Percentiles rank a stretch among this genome's conserved stretches.
Evolutionary conservation across 345 rosid species (phyloP).

Genomic region (Aquilaria sinensis): DNA sequence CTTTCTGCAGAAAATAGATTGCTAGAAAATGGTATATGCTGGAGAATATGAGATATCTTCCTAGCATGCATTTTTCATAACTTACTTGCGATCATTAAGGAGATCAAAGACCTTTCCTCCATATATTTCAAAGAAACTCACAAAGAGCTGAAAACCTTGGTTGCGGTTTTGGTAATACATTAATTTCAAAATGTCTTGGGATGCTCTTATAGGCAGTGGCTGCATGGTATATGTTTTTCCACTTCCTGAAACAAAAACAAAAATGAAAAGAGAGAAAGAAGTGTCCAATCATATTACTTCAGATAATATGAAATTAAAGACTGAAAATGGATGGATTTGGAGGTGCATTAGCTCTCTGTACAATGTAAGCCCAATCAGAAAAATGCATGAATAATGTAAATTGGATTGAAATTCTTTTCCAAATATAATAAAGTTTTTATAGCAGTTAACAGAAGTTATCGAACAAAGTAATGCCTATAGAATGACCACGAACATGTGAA

Average conservation of each 20-base stretch:
- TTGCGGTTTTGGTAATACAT: conserved; percentile 41
- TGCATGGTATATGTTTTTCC: conserved; percentile 75
- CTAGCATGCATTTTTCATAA: conserved; percentile 1
- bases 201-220: conserved; percentile 62
- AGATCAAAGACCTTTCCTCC: conserved; percentile 70
- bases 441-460: too few relatives aligned
- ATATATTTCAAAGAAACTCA: conserved; percentile 65
- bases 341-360: too few relatives aligned
- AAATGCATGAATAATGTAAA: too few relatives aligned
- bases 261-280: neutral
- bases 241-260: conserved; percentile 36
- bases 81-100: conserved; percentile 64
- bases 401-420: too few relatives aligned
- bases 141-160: conserved; percentile 51
- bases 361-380: too few relatives aligned
- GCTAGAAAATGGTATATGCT: neutral
- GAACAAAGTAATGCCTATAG: too few relatives aligned
- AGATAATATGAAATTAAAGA: too few relatives aligned
- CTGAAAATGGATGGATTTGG: too few relatives aligned
- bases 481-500: too few relatives aligned
- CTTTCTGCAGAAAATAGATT: conserved; percentile 33
- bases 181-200: conserved; percentile 46
- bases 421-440: too few relatives aligned
- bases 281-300: too few relatives aligned
- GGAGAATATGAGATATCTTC: too few relatives aligned